These are phyloP conservation scores for Sugiyamaella mastotermitis DNA, from an alignment of 805 yeast species.

Conservation along the genomic window DNA sequence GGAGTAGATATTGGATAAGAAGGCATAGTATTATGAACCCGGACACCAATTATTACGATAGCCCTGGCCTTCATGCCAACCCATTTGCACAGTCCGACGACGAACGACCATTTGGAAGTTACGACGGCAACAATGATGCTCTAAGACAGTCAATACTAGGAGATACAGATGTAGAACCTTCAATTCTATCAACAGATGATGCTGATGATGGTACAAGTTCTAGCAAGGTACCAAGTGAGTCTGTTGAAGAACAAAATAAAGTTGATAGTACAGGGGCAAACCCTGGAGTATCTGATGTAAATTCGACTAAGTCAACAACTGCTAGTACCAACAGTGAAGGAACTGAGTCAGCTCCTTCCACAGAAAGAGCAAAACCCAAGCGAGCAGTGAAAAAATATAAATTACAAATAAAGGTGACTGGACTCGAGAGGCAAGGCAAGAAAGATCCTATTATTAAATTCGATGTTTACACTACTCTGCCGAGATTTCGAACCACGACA, in stretches of 20 bases:
- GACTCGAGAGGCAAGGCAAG: conserved; percentile 63
- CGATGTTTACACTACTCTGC: conserved; percentile 62
- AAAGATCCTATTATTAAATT: conserved; percentile 78
- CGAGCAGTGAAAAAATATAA: conserved; percentile 29
- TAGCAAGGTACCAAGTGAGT: not conserved
- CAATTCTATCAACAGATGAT: not conserved
- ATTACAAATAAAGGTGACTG: conserved; percentile 53
- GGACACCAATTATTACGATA: conserved; percentile 7
- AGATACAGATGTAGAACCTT: not conserved
- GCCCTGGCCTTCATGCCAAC: conserved; percentile 8
- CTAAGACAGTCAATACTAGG: not conserved
- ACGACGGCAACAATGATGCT: not conserved
- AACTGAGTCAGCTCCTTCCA: not conserved
- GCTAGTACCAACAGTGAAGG: not conserved
- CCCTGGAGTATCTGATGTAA: not conserved
- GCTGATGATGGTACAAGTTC: not conserved
- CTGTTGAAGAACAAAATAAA: not conserved
- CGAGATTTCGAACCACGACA: conserved; percentile 62
- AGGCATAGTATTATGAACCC: too few relatives aligned
- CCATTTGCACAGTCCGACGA: conserved; percentile 9
- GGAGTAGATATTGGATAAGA: too few relatives aligned
- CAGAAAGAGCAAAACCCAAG: not conserved
- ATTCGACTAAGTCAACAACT: not conserved
- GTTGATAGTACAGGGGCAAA: not conserved
- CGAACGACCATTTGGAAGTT: conserved; percentile 1